These are phyloP conservation scores for Thymus mandschuricus DNA, from an alignment of 257 asterid species.

Conservation along the genomic window DNA sequence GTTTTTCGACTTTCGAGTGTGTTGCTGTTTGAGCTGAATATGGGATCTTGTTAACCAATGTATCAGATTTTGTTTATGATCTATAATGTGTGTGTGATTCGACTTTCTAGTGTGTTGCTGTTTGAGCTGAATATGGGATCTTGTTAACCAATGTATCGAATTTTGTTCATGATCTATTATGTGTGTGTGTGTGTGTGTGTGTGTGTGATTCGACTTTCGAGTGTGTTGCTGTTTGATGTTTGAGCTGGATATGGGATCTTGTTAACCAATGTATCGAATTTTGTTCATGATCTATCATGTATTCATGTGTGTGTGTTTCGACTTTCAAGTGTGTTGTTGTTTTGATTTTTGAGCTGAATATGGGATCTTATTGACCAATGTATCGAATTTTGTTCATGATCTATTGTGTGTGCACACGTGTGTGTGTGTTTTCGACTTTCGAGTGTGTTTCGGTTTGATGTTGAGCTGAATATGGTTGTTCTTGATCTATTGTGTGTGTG, in stretches of 20 bases:
- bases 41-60: neutral
- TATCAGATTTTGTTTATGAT: neutral
- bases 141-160: no score
- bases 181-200: neutral
- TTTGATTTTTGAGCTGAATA: neutral
- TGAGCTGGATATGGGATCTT: neutral
- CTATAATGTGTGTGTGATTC: neutral
- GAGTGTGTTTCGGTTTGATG: neutral
- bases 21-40: neutral
- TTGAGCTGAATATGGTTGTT: neutral
- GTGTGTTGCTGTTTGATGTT: neutral
- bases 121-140: no score
- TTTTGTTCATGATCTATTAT: neutral
- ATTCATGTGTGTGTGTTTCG: slow-evolving; percentile 7
- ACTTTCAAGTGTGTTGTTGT: neutral
- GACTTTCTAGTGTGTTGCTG: no score
- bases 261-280: neutral
- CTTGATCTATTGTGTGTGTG: neutral
- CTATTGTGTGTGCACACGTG: neutral
- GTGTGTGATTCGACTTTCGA: neutral
- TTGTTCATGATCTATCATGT: neutral
- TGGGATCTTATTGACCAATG: neutral
- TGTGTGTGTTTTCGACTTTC: neutral
- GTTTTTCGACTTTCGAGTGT: neutral
- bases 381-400: neutral